Evolutionary conservation across 202 grass and related monocot genomes (phyloP), one percentile per base, ranked within the genome.

Genomic region (Sporobolus alterniflorus): DNA sequence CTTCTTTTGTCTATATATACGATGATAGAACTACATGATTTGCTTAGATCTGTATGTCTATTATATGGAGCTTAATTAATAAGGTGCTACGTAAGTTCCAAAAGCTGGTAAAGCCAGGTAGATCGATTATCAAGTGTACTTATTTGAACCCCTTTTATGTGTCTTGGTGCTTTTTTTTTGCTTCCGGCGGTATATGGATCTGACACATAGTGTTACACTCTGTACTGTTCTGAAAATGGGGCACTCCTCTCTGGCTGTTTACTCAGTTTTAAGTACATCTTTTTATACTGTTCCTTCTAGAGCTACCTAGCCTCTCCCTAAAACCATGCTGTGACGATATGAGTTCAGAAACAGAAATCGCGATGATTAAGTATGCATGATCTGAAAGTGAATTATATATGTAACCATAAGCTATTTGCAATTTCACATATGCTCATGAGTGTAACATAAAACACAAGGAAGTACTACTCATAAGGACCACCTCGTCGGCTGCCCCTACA

Each of bases 81-180:
- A n/a, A n/a, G n/a, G n/a, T n/a, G n/a, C n/a, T 78, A 29, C 22
- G 44, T 13, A 54, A n/a, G 51, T 83, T 68, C 61, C 16, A 79
- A 86, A 90, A n/a, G 74, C 66, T 28, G 30, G 24, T 16, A 74
- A 86, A 87, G 74, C 39, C 7, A 69, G 32, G 67, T 21, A 30
- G 52, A 83, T 83, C 79, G 79, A 74, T 4, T 79, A 74, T 90
- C 68, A 74, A 63, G 17, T 3, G 79, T 79, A 74, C 68, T 83
- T 79, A 67, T 74, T 90, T 56, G 32, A 73, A 65, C 50, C 49
- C 42, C 67, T 51, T 74, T 68, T 64, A 82, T 65, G 40, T 20
- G 55, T 66, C 57, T 41, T 76, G 68, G 63, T 55, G 61, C 74
- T 90, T 90, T 83, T 63, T 13, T 62, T 75, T 64, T 51, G n/a